Base-by-base conservation (phyloP, 257 asterid genomes). In the Nicotiana sylvestris region DNA sequence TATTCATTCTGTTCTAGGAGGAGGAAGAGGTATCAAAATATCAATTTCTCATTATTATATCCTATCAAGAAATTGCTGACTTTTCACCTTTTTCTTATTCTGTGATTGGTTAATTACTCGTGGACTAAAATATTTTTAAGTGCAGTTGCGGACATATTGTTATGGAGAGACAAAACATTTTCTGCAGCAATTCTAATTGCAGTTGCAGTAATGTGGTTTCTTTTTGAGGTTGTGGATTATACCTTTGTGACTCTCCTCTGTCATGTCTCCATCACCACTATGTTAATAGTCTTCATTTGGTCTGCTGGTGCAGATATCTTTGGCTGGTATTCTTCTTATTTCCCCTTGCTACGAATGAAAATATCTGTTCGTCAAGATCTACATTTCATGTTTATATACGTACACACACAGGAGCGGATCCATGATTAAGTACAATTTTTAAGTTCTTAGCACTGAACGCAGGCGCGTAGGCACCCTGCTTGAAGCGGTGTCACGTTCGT, bases 281-380 rank as follows among this genome's bases (percentile, higher is more conserved):
- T 92, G 97, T 80, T 89, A 5, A 29, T 88, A 10, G 37, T 90
- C 82, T 92, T 91, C 88, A 89, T 92, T 70, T 92, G 93, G 91
- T 87, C 92, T 33, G 82, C 88, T 2, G 81, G 66, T 0, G 87
- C 95, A 4, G 82, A 85, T 3, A 76, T 87, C 9, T 86, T 91
- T 84, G 85, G 87, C 5, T 88, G 92, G 95, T 91, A 86, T 60
- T 74, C 39, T 18, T 49, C 39, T 17, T 74, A 0, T 46, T 72
- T 74, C 21, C 21, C 21, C 21, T 21, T 21, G 21, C 21, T 21
- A 21, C 21, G 21, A 21, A 21, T 21, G 21, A 21, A 21, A 21
- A 21, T 21, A 21, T 21, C 21, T 21, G 21, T 21, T 21, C 21
- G 21, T 21, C 21, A 21, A 21, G 21, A 21, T 21, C 21, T 21